Percentiles rank a stretch among this genome's conserved stretches.
These are phyloP conservation scores for Paecilomyces sp. DNA, from an alignment of 2,329 filamentous ascomycete species.

Conservation along the genomic window DNA sequence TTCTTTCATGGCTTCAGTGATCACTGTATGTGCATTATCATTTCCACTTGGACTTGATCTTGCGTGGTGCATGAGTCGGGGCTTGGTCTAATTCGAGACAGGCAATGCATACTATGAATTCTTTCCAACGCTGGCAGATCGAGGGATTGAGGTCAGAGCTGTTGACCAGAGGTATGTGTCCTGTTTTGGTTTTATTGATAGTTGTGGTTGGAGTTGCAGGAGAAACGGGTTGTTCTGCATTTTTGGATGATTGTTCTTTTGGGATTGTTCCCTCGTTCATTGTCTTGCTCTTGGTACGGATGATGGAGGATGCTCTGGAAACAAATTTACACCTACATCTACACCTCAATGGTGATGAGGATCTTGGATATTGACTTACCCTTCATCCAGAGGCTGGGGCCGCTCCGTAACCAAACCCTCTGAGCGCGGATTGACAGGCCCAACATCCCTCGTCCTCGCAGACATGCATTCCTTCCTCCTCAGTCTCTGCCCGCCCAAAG, in stretches of 20 bases:
- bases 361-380: neutral
- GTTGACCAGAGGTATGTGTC: conserved; percentile 64
- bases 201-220: too few relatives aligned
- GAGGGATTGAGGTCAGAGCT: conserved; percentile 66
- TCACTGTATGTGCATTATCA: conserved; percentile 44
- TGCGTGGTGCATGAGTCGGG: neutral
- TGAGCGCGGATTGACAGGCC: conserved; percentile 65
- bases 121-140: conserved; percentile 61
- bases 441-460: conserved; percentile 63
- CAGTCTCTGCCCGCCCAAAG: conserved; percentile 44
- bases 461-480: conserved; percentile 74
- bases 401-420: conserved; percentile 55
- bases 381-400: conserved; percentile 62
- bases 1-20: conserved; percentile 90
- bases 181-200: neutral
- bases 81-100: conserved; percentile 12
- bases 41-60: neutral
- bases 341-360: neutral
- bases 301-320: neutral
- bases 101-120: conserved; percentile 68
- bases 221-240: neutral
- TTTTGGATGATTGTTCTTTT: neutral
- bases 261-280: neutral
- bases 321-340: neutral
- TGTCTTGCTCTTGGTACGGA: neutral